Evolutionary conservation across 176 grass and related monocot species (phyloP), one percentile per base, ranked within the genome.

Genomic region (Aegilops umbellulata): DNA sequence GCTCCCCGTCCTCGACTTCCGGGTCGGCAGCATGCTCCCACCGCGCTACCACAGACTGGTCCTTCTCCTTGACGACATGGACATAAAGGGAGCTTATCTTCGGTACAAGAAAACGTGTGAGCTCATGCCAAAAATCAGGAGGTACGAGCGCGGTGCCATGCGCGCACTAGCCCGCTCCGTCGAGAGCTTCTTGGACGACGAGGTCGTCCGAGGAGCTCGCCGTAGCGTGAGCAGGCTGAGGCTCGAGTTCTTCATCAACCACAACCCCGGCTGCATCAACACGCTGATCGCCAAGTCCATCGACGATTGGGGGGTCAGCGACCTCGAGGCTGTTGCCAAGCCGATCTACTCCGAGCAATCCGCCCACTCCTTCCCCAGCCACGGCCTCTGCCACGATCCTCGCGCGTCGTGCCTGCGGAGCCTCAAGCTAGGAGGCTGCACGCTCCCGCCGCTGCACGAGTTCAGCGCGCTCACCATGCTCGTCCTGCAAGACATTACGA

Each of bases 101-200:
- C 20, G 31, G 66, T 69, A n/a, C 66, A 69, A 32, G 36, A 17
- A 9, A 44, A 44, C 0, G 3, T 10, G 0, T 8, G 36, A 64
- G 6, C 58, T 76, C 17, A 1, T 15, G 39, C 71, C 69, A 0
- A 42, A 12, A 35, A 15, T 84, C 19, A 63, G 22, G 24, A 44
- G 41, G 41, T 44, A 44, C 41, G 11, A 84, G 82, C 82, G 70
- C 5, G 58, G 26, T 6, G 82, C 69, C 24, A 74, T 62, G 82
- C 82, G 53, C 35, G 55, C 24, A 34, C 38, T 84, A 27, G 10
- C 4, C 20, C 0, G 60, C 58, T 76, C 27, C 27, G 20, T 16
- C 4, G 12, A 32, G 10, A 65, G 36, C 39, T 53, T 76, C 58
- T 36, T 84, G 71, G 41, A 76, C 7, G 6, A 8, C 65, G 14